These are phyloP conservation scores for Pinus albicaulis DNA, from an alignment of 75 land plant genomes.

Conservation along the genomic window DNA sequence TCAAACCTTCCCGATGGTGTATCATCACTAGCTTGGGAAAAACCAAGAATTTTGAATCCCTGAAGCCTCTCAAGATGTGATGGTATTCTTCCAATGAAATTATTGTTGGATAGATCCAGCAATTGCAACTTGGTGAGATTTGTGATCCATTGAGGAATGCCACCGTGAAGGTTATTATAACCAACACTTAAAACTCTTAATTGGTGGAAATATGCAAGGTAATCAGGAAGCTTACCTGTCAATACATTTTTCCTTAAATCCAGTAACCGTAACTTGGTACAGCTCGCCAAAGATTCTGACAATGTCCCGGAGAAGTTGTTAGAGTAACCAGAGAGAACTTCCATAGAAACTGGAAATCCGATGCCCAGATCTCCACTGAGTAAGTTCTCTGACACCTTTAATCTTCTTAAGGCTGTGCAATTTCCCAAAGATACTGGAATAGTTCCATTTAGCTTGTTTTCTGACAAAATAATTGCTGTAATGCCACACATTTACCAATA, in stretches of 20 bases:
- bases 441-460: conserved; percentile 13
- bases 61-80: conserved; percentile 11
- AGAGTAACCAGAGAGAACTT: not conserved
- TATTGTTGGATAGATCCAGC: too few relatives aligned
- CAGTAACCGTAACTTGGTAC: not conserved
- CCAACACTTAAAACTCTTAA: conserved; percentile 5
- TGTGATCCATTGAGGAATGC: conserved; percentile 6
- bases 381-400: not conserved
- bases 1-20: conserved; percentile 7
- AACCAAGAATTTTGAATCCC: conserved; percentile 8
- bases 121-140: too few relatives aligned
- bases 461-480: conserved; percentile 7
- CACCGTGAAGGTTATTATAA: conserved; percentile 9
- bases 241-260: conserved; percentile 16
- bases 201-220: not conserved
- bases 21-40: conserved; percentile 14
- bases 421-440: not conserved
- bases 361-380: not conserved
- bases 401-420: not conserved
- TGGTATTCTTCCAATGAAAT: conserved; percentile 17
- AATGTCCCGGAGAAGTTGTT: not conserved
- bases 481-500: conserved; percentile 9
- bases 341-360: not conserved
- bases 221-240: conserved; percentile 10
- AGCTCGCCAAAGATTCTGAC: not conserved